A percentile compares a stretch with the other conserved stretches of the same genome.
Evolutionary conservation across 495 filamentous ascomycete species (phyloP).

Genomic region (Hyaloscypha bicolor): DNA sequence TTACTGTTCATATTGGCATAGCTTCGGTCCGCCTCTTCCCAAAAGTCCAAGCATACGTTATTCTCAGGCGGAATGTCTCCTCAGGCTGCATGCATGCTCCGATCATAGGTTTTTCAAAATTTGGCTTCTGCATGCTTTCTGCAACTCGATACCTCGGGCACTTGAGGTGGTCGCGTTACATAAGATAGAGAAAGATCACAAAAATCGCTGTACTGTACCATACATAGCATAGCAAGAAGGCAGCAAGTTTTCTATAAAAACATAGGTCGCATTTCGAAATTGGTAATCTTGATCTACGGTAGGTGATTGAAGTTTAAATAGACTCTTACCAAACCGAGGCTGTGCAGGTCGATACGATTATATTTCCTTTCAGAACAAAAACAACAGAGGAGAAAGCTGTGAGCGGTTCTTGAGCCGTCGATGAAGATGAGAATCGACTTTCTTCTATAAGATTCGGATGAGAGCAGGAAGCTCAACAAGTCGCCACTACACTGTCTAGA

Average conservation of each 20-base stretch:
- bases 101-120: conserved; percentile 17
- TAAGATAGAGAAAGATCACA: conserved; percentile 31
- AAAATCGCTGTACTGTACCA: conserved; percentile 32
- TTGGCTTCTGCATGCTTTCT: conserved; percentile 28
- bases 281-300: background rate
- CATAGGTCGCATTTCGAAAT: background rate
- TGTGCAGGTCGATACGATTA: background rate
- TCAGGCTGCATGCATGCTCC: conserved; percentile 29
- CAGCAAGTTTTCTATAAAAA: conserved; percentile 19
- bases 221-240: conserved; percentile 26
- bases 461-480: background rate
- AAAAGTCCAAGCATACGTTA: conserved; percentile 31
- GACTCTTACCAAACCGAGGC: background rate
- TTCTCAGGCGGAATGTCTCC: conserved; percentile 24
- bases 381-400: background rate
- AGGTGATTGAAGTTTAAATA: background rate
- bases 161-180: conserved; percentile 24
- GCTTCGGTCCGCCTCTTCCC: conserved; percentile 23
- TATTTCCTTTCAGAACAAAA: background rate
- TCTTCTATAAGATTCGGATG: background rate
- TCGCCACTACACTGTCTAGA: background rate
- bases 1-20: conserved; percentile 36
- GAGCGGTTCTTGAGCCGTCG: no score
- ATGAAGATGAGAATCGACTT: background rate
- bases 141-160: conserved; percentile 21